A percentile compares a stretch with the other conserved stretches of the same genome.
phyloP scores from a whole-genome alignment of 2,329 filamentous ascomycete genomes.

The Scedosporium aurantiacum region DNA sequence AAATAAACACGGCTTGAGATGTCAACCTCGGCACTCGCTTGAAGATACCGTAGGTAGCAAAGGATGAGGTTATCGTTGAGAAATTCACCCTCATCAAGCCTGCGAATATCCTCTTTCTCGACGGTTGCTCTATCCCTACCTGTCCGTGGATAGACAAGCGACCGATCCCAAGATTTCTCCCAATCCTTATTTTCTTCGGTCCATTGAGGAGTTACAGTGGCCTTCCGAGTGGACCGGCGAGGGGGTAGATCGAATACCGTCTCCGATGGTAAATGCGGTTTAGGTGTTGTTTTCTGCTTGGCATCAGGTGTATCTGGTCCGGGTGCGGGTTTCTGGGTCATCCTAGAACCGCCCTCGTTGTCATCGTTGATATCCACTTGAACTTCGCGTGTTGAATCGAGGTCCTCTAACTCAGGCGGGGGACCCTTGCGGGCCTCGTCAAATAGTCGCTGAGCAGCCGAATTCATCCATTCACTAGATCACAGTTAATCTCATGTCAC shows the following conservation, averaged over 20 bases:
- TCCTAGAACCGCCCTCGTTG: too few species aligned
- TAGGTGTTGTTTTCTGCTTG: not conserved
- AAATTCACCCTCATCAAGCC: constrained; percentile 74
- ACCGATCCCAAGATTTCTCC: constrained; percentile 40
- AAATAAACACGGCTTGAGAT: constrained; percentile 62
- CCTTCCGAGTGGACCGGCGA: too few species aligned
- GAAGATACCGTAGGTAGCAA: constrained; percentile 72
- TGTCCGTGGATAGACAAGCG: constrained; percentile 49
- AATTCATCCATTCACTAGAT: not conserved
- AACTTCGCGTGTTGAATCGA: not conserved
- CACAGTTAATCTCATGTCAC: not conserved
- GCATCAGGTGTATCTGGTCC: not conserved
- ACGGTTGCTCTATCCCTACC: constrained; percentile 54
- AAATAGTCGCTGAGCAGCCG: not conserved
- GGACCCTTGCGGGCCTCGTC: not conserved
- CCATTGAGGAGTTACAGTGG: constrained; percentile 25
- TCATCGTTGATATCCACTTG: too few species aligned
- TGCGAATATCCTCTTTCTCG: constrained; percentile 59
- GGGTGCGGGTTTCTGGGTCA: too few species aligned
- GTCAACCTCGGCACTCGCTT: constrained; percentile 45
- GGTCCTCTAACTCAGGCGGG: not conserved
- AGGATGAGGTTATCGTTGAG: constrained; percentile 88
- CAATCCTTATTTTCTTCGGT: constrained; percentile 38
- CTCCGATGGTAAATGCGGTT: too few species aligned
- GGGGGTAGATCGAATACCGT: too few species aligned